phyloP scores from a whole-genome alignment of 2,329 filamentous ascomycete species.

The Phaeoacremonium minimum region DNA sequence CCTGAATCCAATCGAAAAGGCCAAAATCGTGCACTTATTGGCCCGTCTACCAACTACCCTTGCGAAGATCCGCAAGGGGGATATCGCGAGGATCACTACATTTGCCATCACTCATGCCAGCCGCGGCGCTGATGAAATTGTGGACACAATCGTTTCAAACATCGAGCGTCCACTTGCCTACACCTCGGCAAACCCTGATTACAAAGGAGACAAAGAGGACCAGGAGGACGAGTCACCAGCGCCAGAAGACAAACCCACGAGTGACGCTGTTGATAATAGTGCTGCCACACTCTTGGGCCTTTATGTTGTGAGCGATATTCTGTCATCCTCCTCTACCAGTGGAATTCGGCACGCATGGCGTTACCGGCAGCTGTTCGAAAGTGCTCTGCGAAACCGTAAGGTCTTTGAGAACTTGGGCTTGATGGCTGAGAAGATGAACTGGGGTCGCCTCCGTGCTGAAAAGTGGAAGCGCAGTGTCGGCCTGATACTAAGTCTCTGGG shows the following conservation, averaged over 20 bases:
- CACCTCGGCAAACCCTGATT: constrained; percentile 63
- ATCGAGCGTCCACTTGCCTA: constrained; percentile 72
- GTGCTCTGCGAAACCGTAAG: constrained; percentile 60
- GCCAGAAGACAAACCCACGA: constrained; percentile 34
- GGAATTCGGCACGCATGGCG: constrained; percentile 83
- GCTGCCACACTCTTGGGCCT: constrained; percentile 74
- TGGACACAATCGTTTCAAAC: constrained; percentile 83
- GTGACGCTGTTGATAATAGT: constrained; percentile 57
- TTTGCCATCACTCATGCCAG: constrained; percentile 89
- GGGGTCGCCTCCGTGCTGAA: constrained; percentile 78
- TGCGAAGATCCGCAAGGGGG: constrained; percentile 72
- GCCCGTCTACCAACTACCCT: constrained; percentile 74
- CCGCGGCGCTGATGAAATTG: constrained; percentile 82
- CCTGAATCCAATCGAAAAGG: constrained; percentile 77
- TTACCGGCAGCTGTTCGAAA: constrained; percentile 76
- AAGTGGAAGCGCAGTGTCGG: constrained; percentile 79
- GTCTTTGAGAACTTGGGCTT: constrained; percentile 73
- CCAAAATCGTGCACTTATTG: constrained; percentile 80
- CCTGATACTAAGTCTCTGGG: constrained; percentile 67
- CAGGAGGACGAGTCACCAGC: constrained; percentile 26
- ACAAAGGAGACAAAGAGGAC: constrained; percentile 33
- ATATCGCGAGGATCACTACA: constrained; percentile 78
- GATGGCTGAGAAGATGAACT: constrained; percentile 66
- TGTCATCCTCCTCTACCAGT: constrained; percentile 72
- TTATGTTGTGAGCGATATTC: constrained; percentile 73